These are phyloP conservation scores for Pleurotus salmoneostramineus DNA, from an alignment of 768 basidiomycete species.

Conservation along the genomic window DNA sequence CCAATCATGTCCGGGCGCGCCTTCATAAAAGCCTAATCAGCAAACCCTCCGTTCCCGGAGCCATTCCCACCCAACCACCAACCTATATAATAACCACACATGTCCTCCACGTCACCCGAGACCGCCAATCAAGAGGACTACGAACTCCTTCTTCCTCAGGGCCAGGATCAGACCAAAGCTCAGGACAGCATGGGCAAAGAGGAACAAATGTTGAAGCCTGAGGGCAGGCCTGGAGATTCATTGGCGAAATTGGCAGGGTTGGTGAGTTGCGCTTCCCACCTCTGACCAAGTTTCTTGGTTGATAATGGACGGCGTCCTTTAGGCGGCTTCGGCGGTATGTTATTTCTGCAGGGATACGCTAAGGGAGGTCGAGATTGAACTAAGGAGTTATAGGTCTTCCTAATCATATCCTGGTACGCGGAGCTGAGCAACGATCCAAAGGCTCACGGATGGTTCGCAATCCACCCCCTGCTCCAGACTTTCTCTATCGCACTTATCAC, in stretches of 20 bases:
- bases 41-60: neutral
- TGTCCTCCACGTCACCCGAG: neutral
- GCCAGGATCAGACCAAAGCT: neutral
- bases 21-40: conserved; percentile 4
- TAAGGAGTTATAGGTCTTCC: conserved; percentile 14
- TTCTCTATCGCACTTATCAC: conserved; percentile 53
- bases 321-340: conserved; percentile 2
- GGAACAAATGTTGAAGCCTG: conserved; percentile 23
- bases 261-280: conserved; percentile 23
- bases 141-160: conserved; percentile 12
- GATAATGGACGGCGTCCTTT: neutral
- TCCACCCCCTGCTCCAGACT: conserved; percentile 63
- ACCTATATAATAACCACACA: neutral
- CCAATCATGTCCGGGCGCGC: neutral
- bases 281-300: neutral
- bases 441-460: conserved; percentile 55
- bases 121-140: conserved; percentile 8
- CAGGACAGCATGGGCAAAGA: conserved; percentile 19
- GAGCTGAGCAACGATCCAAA: conserved; percentile 42
- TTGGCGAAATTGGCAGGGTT: conserved; percentile 27
- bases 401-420: conserved; percentile 38
- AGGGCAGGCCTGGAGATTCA: conserved; percentile 33
- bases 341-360: neutral
- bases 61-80: neutral
- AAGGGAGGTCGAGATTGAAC: no score